phyloP scores from a whole-genome alignment of 2,329 filamentous ascomycete genomes.

The Achaetomium macrosporum region DNA sequence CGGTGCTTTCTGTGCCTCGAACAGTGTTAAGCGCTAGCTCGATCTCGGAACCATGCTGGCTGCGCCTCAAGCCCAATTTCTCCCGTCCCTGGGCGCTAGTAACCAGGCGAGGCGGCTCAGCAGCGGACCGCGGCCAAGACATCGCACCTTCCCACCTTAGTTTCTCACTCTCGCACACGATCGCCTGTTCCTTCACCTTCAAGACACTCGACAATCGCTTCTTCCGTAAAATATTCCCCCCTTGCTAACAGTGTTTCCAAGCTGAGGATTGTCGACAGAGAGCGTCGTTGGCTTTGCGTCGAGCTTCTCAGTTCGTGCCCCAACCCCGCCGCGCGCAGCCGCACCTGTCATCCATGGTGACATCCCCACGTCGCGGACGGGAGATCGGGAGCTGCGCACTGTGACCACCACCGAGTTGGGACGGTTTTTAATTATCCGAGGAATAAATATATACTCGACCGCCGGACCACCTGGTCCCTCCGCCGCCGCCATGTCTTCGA shows the following conservation, averaged over 20 bases:
- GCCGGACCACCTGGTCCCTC: constrained; percentile 9
- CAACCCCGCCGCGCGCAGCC: constrained; percentile 10
- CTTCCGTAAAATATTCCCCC: too few species aligned
- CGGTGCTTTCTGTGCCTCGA: background rate
- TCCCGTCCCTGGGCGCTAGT: background rate
- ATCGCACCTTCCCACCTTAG: too few species aligned
- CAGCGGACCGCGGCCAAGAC: too few species aligned
- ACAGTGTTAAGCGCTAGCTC: background rate
- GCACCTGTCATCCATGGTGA: constrained; percentile 20
- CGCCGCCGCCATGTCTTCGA: constrained; percentile 28
- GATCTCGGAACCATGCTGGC: constrained; percentile 11
- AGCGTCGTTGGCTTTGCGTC: background rate
- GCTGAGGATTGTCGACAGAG: background rate
- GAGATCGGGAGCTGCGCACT: constrained; percentile 12
- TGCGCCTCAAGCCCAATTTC: constrained; percentile 21
- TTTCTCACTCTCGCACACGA: too few species aligned
- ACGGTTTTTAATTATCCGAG: background rate
- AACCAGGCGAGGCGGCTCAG: background rate
- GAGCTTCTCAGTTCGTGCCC: constrained; percentile 3
- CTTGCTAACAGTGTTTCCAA: background rate
- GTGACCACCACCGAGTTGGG: constrained; percentile 1
- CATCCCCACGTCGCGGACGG: constrained; percentile 5
- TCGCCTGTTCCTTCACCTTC: too few species aligned
- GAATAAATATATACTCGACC: constrained; percentile 16
- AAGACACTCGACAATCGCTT: too few species aligned